Conservation (phyloP, 2,329 filamentous ascomycete genomes). For the Ophiostoma sp. region DNA sequence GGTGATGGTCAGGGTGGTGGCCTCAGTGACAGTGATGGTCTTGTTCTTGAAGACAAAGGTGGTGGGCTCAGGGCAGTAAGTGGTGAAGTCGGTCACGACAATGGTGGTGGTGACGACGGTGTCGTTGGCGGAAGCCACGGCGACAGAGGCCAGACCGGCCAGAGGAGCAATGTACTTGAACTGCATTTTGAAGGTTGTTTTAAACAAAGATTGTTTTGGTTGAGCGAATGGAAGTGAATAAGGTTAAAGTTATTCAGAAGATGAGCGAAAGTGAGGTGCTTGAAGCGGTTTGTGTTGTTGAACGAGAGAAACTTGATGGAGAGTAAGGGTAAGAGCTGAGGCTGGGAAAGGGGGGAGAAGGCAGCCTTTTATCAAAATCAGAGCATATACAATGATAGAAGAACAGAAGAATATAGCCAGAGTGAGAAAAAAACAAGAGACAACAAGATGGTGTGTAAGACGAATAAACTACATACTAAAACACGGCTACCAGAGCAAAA, state of each 20-base stretch:
- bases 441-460: background rate
- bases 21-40: slow-evolving; percentile 49
- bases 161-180: slow-evolving; percentile 23
- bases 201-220: slow-evolving; percentile 10
- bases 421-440: background rate
- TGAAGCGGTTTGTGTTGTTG: background rate
- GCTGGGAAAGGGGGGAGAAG: slow-evolving; percentile 13
- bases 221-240: slow-evolving; percentile 21
- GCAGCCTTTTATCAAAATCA: slow-evolving; percentile 22
- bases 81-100: slow-evolving; percentile 59
- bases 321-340: background rate
- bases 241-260: background rate
- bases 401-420: background rate
- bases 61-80: slow-evolving; percentile 68
- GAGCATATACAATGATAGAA: background rate
- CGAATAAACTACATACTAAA: background rate
- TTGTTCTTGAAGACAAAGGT: slow-evolving; percentile 61
- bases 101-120: slow-evolving; percentile 23
- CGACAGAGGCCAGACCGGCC: slow-evolving; percentile 22
- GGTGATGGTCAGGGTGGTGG: slow-evolving; percentile 29
- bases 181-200: slow-evolving; percentile 24
- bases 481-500: background rate
- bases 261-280: slow-evolving; percentile 15
- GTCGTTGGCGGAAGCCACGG: background rate
- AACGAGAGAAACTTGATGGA: slow-evolving; percentile 7